Base-by-base conservation (phyloP, 2,329 filamentous ascomycete species). In the Botrytis tulipae region DNA sequence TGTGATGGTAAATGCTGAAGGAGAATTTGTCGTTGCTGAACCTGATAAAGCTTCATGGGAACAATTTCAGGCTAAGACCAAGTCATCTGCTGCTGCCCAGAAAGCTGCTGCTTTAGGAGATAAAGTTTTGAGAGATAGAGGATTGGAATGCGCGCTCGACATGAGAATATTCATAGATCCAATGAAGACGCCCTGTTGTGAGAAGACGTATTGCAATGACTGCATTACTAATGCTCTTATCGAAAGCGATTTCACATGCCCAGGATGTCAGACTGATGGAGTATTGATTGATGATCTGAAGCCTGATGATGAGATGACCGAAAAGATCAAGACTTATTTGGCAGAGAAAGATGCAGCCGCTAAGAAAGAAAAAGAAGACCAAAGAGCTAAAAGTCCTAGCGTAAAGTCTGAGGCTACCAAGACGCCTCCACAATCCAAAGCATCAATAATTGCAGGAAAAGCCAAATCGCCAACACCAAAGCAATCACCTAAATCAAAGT, bases 201-300 rank as follows among this genome's bases (percentile, higher is more conserved):
- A 93, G 85, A 97, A 93, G 89, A 98, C 95, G 82, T 99, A 97
- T 87, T 99, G 96, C 88, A 96, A 96, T 89, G 94, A 98, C 83
- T 99, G 96, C 92, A 98, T 99, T 85, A 97, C 96, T 83, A 97
- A 97, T 89, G 93, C 95, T 84, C 91, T 99, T 84, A 95, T 98
- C 85, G 95, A 98, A 87, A 96, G 92, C 89, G 96, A 99, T 88
- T 94, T 99, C 84, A 87, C 95, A 83, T 99, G 96, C 84, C 96
- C 96, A 77, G 91, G 91, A 78, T 99, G 96, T 86, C 90, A 93
- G 84, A 92, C 92, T 76, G 94, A 97, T 82, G 93, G 93, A 80
- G 93, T 98, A 77, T 87, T 98, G 80, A 93, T 98, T 84, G 95
- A 98, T 87, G 92, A 97, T 83, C 89, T 99, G 78, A 89, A 91